Conservation (phyloP, 306 rosid genomes). For the Mucuna pruriens region DNA sequence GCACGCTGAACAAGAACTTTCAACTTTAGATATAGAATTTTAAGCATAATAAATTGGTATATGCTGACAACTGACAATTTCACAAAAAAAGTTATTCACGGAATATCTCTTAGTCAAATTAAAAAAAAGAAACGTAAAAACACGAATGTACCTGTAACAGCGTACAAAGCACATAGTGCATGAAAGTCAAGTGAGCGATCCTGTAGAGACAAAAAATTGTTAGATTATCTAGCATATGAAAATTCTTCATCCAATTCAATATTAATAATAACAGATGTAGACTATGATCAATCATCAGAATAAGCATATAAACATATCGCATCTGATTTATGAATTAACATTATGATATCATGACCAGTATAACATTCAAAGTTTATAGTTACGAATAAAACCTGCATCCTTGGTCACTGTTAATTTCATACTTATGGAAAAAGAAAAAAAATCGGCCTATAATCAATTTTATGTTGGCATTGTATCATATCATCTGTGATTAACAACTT, state of each 20-base stretch:
- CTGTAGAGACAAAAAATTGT: slow-evolving; percentile 49
- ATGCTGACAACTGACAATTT: not conserved
- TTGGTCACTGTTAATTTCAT: not conserved
- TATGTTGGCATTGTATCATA: too few species aligned
- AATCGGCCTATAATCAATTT: not conserved
- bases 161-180: slow-evolving; percentile 78
- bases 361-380: not conserved
- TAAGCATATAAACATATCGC: not conserved
- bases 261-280: not conserved
- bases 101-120: not conserved
- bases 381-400: not conserved
- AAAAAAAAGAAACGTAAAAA: not conserved
- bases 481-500: not conserved
- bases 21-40: not conserved
- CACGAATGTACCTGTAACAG: slow-evolving; percentile 74
- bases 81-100: not conserved
- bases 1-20: not conserved
- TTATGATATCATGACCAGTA: not conserved
- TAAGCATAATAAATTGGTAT: not conserved
- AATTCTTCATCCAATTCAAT: slow-evolving; percentile 10
- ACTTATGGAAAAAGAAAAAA: not conserved
- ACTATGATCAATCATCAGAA: not conserved
- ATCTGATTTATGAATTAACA: not conserved
- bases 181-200: slow-evolving; percentile 87
- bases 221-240: slow-evolving; percentile 45